Conservation (phyloP, 2,329 filamentous ascomycete species). For the Hymenotorrendiella dingleyae region DNA sequence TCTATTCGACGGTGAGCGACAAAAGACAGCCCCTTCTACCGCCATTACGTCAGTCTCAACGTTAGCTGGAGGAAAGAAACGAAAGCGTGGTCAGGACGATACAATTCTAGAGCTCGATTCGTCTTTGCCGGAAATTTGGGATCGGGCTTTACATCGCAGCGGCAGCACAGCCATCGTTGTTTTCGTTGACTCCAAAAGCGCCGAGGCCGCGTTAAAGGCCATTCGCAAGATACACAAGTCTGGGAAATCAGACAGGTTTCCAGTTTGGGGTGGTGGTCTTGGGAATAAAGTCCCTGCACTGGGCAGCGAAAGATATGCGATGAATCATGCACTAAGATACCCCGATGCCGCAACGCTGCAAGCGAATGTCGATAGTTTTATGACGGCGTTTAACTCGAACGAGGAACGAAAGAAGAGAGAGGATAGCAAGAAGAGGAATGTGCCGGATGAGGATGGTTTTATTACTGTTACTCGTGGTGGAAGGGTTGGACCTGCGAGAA, state of each 20-base stretch:
- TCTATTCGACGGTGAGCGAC: constrained; percentile 61
- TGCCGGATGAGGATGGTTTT: constrained; percentile 93
- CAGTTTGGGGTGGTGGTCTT: constrained; percentile 64
- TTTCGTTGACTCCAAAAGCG: constrained; percentile 77
- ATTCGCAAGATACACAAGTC: constrained; percentile 54
- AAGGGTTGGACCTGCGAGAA: constrained; percentile 64
- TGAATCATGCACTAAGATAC: constrained; percentile 66
- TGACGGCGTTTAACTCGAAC: constrained; percentile 70
- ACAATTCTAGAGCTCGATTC: constrained; percentile 41
- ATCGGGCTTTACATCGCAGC: constrained; percentile 61
- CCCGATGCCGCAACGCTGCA: constrained; percentile 64
- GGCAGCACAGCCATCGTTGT: constrained; percentile 76
- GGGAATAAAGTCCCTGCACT: constrained; percentile 52
- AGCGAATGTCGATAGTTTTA: constrained; percentile 74
- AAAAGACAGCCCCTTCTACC: constrained; percentile 17
- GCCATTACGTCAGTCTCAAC: not conserved
- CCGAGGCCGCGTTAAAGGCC: constrained; percentile 72
- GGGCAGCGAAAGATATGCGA: constrained; percentile 47
- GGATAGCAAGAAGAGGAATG: constrained; percentile 61
- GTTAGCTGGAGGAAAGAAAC: constrained; percentile 17
- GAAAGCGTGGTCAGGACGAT: constrained; percentile 47
- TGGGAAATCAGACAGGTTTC: constrained; percentile 42
- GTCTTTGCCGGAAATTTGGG: constrained; percentile 65
- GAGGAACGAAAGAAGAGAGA: constrained; percentile 58
- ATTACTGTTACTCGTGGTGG: constrained; percentile 83